Evolutionary conservation across 257 asterid genomes (phyloP).

Genomic region (Nicotiana undulata): DNA sequence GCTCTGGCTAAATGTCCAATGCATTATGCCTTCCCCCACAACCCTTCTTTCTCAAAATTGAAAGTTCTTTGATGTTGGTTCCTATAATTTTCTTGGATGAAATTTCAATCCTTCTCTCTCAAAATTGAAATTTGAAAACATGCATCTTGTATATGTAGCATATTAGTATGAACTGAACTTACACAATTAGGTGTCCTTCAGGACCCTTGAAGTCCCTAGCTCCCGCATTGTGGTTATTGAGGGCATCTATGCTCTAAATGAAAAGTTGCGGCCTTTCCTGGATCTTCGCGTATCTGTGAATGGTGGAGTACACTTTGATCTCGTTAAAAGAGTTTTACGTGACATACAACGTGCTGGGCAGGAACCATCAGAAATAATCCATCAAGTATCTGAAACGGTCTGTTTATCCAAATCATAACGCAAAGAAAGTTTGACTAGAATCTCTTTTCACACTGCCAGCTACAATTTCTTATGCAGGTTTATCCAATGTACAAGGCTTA

Average conservation of each 20-base stretch:
- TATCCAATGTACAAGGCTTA: conserved; percentile 98
- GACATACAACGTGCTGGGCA: conserved; percentile 98
- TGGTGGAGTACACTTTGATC: conserved; percentile 98
- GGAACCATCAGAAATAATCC: conserved; percentile 96
- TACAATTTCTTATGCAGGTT: conserved; percentile 40
- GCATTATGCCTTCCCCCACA: neutral
- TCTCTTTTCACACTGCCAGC: neutral
- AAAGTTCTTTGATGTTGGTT: neutral
- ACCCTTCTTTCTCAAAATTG: neutral
- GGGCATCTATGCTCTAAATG: conserved; percentile 94
- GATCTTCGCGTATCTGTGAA: conserved; percentile 95
- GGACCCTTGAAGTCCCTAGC: conserved; percentile 90
- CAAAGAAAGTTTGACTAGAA: neutral
- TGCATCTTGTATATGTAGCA: neutral
- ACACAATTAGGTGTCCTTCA: conserved; percentile 21
- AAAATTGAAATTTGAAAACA: too few relatives aligned
- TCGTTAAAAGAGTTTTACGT: conserved; percentile 88
- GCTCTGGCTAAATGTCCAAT: neutral
- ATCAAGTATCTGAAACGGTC: conserved; percentile 97
- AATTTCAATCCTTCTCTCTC: too few relatives aligned
- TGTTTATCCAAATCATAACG: conserved; percentile 15
- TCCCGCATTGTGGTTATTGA: conserved; percentile 84
- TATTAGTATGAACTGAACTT: neutral
- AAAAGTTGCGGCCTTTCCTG: conserved; percentile 63
- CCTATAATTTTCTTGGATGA: too few relatives aligned